phyloP scores from a whole-genome alignment of 495 filamentous ascomycete species.

The Glonium stellatum region DNA sequence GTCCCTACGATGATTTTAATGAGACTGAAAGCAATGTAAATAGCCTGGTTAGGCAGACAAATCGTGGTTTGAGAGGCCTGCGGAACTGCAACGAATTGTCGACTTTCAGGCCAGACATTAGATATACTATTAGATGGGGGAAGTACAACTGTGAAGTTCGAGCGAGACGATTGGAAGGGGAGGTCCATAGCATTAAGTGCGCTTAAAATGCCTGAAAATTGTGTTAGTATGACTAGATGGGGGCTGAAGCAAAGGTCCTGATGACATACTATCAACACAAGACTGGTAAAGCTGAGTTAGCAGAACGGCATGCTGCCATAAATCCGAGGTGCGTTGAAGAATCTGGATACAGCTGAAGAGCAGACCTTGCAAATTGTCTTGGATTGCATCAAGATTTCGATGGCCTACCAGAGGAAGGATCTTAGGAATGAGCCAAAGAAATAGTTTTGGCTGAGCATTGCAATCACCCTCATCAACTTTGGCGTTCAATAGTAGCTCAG shows the following conservation, averaged over 20 bases:
- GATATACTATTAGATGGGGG: constrained; percentile 28
- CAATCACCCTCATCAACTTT: constrained; percentile 41
- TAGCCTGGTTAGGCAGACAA: constrained; percentile 19
- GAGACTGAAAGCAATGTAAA: constrained; percentile 21
- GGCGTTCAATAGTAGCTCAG: constrained; percentile 56
- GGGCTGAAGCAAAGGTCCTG: neutral
- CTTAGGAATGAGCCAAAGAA: constrained; percentile 70
- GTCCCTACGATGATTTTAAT: constrained; percentile 7
- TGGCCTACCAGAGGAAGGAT: constrained; percentile 51
- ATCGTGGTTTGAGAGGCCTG: constrained; percentile 29
- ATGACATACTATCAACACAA: constrained; percentile 32
- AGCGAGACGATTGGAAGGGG: neutral
- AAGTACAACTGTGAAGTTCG: constrained; percentile 16
- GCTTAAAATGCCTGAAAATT: constrained; percentile 10
- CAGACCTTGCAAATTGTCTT: constrained; percentile 29
- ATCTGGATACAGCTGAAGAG: constrained; percentile 13
- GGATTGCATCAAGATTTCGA: constrained; percentile 14
- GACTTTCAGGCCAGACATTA: constrained; percentile 29
- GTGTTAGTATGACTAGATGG: neutral
- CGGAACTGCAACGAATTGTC: constrained; percentile 28
- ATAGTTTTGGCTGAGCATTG: constrained; percentile 49
- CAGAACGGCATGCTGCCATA: constrained; percentile 22
- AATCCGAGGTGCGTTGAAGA: constrained; percentile 8
- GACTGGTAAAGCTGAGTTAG: constrained; percentile 21
- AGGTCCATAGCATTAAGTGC: constrained; percentile 3